Percentiles rank a stretch among this genome's conserved stretches.
phyloP scores from a whole-genome alignment of 805 yeast species.

The Kodamaea lidongshanica region DNA sequence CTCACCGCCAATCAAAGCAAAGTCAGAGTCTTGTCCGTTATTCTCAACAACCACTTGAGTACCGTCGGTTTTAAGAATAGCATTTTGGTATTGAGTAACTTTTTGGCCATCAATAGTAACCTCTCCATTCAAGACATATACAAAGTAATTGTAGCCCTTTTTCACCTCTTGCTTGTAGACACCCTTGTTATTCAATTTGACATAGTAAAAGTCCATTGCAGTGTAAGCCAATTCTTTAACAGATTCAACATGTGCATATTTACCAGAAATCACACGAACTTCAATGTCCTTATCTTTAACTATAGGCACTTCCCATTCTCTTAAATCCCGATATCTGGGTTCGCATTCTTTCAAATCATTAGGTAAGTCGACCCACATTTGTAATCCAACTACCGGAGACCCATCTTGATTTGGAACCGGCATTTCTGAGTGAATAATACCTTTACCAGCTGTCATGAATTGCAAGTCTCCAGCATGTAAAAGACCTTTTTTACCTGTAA shows the following conservation, averaged over 20 bases:
- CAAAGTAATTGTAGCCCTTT: conserved; percentile 56
- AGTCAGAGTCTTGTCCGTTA: conserved; percentile 36
- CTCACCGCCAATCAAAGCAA: conserved; percentile 71
- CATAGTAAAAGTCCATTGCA: conserved; percentile 71
- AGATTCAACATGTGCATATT: conserved; percentile 68
- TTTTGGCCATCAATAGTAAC: conserved; percentile 36
- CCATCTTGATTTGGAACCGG: conserved; percentile 53
- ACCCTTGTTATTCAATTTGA: conserved; percentile 59
- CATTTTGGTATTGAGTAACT: conserved; percentile 43
- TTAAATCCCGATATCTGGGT: conserved; percentile 76
- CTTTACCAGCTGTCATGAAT: conserved; percentile 91
- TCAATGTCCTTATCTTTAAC: conserved; percentile 54
- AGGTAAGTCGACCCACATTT: conserved; percentile 85
- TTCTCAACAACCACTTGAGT: conserved; percentile 6
- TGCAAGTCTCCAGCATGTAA: conserved; percentile 79
- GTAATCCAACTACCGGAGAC: conserved; percentile 56
- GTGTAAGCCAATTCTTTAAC: conserved; percentile 73
- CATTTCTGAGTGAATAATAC: conserved; percentile 82
- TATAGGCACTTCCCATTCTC: conserved; percentile 62
- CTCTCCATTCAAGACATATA: conserved; percentile 61
- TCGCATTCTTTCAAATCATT: conserved; percentile 51
- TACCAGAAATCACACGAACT: conserved; percentile 74
- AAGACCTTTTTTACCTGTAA: conserved; percentile 77
- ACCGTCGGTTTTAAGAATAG: conserved; percentile 70
- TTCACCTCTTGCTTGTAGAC: conserved; percentile 55